Evolutionary conservation across 345 rosid genomes (phyloP), one percentile per base, ranked within the genome.

Genomic region (Salix arbutifolia): DNA sequence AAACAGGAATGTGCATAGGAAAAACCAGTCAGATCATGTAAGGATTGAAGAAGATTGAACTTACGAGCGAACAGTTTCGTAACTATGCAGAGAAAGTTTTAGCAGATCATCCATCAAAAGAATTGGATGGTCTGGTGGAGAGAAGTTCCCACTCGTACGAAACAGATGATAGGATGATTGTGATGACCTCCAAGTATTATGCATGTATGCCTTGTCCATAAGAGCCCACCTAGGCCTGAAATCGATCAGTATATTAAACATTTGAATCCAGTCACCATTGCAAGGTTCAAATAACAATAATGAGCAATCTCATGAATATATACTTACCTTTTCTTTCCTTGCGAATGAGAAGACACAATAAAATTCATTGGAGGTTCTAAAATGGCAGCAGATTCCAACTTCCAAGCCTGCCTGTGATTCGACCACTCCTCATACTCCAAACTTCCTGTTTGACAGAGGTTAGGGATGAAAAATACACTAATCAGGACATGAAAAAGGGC

Each of bases 381-480:
- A 79, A 93, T 90, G 69, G 98, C 97, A 81, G 99, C 92, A 79
- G 98, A 93, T 84, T 96, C 98, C 86, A 93, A 85, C 89, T 93
- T 96, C 99, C 97, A 93, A 76, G 94, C 96, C 88, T 93, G 99
- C 86, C 97, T 87, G 86, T 96, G 99, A 88, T 93, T 90, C 76
- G 91, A 87, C 98, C 98, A 93, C 84, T 93, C 99, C 61, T 92
- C 97, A 84, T 84, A 96, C 87, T 96, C 98, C 91, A 92, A 77
- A 82, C 94, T 90, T 76, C 98, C 99, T 96, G 87, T 70, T 82
- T 46, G 62, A 68, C 71, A 65, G 21, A 65, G 23, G n/a, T 52
- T 52, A 19, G 58, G 9, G 11, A 52, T 52, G 23, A 52, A 42
- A 35, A 52, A 46, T 14, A 74, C 60, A 76, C 44, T 60, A 4